Base-by-base conservation (phyloP, 371 early-diverging fungal species). In the Lichtheimia corymbifera region DNA sequence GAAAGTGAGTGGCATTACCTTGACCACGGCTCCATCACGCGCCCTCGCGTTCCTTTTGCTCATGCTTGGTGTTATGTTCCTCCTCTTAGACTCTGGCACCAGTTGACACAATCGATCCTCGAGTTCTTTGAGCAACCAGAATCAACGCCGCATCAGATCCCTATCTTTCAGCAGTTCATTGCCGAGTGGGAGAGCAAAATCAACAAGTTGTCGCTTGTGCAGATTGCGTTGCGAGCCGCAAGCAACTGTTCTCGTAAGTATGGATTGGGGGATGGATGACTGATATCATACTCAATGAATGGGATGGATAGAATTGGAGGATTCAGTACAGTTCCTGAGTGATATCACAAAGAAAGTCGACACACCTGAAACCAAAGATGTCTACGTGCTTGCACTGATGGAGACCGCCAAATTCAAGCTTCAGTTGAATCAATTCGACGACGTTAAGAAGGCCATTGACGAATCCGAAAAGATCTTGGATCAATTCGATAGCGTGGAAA, bases 141-240 rank as follows among this genome's bases (percentile, higher is more conserved):
- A 40, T 89, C 97, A 14, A 86, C 83, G 49, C 85, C 91, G 12
- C 87, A 80, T 72, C 88, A 94, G 62, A 78, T 95, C 24, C 83
- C 89, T 14, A 65, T 98, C 30, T 97, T 91, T 73, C 83, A 91
- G 50, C 82, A 93, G 64, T 98, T 98, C 79, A 89, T 98, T 52
- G 77, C 84, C 14, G 96, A 97, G 59, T 97, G 92, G 91, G 91
- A 93, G 63, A 85, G 84, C 70, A 90, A 95, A 72, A 93, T 97
- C 88, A 97, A 97, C 83, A 89, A 90, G 73, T 77, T 96, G 35
- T 91, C 91, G 57, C 82, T 96, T 58, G 96, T 97, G 0, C 71
- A 85, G 56, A 88, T 95, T 68, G 91, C 90, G 0, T 70, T 93
- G 20, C 79, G 84, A 56, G 94, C 92, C 7, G 88, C 92, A 28